phyloP scores from a whole-genome alignment of 2,329 filamentous ascomycete genomes.

The Hypoxylon sp. region DNA sequence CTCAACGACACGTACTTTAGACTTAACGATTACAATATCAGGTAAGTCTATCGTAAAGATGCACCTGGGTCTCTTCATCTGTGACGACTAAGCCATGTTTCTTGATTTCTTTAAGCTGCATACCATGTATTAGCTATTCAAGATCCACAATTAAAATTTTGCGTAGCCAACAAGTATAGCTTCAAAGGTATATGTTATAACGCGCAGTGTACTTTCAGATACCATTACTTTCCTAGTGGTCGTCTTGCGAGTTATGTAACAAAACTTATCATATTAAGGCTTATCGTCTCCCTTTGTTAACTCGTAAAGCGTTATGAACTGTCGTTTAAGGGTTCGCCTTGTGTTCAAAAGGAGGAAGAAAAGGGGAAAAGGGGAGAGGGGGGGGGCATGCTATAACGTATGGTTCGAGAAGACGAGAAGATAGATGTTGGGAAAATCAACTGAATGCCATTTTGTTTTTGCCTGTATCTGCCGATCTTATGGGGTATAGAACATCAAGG shows the following conservation, averaged over 20 bases:
- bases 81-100: background rate
- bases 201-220: background rate
- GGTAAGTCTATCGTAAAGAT: no score
- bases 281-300: background rate
- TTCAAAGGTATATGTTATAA: background rate
- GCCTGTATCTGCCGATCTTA: conserved; percentile 42
- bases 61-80: no score
- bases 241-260: background rate
- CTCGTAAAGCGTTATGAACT: background rate
- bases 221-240: background rate
- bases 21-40: no score
- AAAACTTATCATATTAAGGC: background rate
- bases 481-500: conserved; percentile 42
- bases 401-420: background rate
- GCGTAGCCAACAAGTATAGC: background rate
- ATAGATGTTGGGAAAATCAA: conserved; percentile 17
- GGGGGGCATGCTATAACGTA: background rate
- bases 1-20: no score
- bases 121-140: background rate
- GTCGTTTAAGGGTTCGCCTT: no score
- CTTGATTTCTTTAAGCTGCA: background rate
- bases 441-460: conserved; percentile 37
- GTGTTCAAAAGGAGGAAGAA: background rate
- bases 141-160: background rate
- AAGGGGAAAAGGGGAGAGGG: background rate